These are phyloP conservation scores for Cruciata laevipes DNA, from an alignment of 257 asterid genomes.

Conservation along the genomic window DNA sequence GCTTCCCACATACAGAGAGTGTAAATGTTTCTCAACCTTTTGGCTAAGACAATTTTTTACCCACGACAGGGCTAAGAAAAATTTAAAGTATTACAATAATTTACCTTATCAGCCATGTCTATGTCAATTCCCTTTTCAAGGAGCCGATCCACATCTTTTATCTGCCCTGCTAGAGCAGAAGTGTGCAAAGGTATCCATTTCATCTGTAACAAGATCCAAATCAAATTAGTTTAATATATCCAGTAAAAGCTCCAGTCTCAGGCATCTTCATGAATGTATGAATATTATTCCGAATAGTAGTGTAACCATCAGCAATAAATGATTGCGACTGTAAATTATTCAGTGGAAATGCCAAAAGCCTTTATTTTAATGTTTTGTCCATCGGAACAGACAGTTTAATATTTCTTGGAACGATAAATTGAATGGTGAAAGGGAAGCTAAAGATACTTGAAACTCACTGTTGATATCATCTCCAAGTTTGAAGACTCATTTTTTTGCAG, in stretches of 20 bases:
- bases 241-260: neutral
- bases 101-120: constrained; percentile 56
- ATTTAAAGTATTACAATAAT: neutral
- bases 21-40: constrained; percentile 3
- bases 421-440: constrained; percentile 2
- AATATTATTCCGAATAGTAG: neutral
- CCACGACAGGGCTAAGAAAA: neutral
- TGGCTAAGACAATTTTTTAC: neutral
- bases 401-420: constrained; percentile 3
- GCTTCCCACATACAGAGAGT: constrained; percentile 9
- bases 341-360: neutral
- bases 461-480: constrained; percentile 51
- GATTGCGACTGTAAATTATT: neutral
- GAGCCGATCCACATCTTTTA: constrained; percentile 66
- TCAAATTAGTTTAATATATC: constrained; percentile 2
- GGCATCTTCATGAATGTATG: neutral
- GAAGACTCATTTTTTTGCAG: constrained; percentile 47
- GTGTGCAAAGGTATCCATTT: constrained; percentile 88
- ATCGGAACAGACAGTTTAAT: neutral
- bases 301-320: neutral
- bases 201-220: constrained; percentile 29
- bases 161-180: constrained; percentile 77
- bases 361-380: neutral
- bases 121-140: constrained; percentile 48
- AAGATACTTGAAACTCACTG: constrained; percentile 38